Base-by-base conservation (phyloP, 1,139 yeast species). In the Sugiyamaella grinbergsii region DNA sequence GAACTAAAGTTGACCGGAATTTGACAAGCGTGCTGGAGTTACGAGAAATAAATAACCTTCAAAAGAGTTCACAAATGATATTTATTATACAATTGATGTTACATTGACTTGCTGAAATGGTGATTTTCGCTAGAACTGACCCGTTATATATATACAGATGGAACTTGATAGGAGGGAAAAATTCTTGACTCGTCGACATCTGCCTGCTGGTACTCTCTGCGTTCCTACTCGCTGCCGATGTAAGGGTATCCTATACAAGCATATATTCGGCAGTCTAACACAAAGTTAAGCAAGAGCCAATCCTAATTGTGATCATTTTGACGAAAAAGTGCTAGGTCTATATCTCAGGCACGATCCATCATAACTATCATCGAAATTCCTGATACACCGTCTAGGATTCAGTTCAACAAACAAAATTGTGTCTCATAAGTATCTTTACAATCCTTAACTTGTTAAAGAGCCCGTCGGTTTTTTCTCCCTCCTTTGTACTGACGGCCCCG, bases 1-100 rank as follows among this genome's bases (percentile, higher is more conserved):
- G 15, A 20, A 37, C 36, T 23, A 2, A 26, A 41, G 43, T 44
- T 44, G 51, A 52, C 36, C 56, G 61, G 61, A 58, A 58, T 58
- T 58, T 58, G 61, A 58, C 61, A 58, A 58, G 61, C 61, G 61
- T 58, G 61, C 61, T 58, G 55, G 45, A 28, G 19, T 16, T 16
- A 11, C 22, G 3, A 3, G 15, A 18, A 33, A 18, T 33, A n/a
- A n/a, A 29, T n/a, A 11, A 29, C 16, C 13, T 29, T n/a, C n/a
- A n/a, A n/a, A n/a, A n/a, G 26, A 36, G 10, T 18, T 36, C 15
- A 5, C 5, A 33, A 33, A 6, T n/a, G 7, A 15, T 10, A 29
- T 26, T 36, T n/a, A 22, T 36, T 36, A 36, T 18, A 36, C n/a
- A 36, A 5, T 23, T 22, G 39, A n/a, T n/a, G n/a, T n/a, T n/a